Base-by-base conservation (phyloP, 345 rosid species). In the Salix purpurea region DNA sequence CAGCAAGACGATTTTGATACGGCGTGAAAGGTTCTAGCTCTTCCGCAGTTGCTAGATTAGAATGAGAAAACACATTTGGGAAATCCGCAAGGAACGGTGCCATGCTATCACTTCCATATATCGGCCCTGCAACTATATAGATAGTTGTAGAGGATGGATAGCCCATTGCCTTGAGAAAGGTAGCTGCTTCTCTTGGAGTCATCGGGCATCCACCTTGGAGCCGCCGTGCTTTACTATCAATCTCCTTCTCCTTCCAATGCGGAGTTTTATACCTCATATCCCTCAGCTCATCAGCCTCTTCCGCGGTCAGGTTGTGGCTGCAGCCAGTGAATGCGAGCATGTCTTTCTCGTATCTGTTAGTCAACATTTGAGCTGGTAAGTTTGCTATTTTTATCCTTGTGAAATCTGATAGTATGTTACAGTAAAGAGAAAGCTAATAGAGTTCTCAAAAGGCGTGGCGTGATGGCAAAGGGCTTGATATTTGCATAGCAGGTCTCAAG, bases 301-400 rank as follows among this genome's bases (percentile, higher is more conserved):
- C 82, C 24, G 73, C 76, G 0, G 98, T 91, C 50, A 96, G 95
- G 73, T 96, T 94, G 86, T 94, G 93, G 88, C 76, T 94, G 87
- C 99, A 96, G 74, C 99, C 99, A 4, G 98, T 96, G 87, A 96
- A 96, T 32, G 99, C 92, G 61, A 96, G 93, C 99, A 96, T 94
- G 80, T 96, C 99, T 84, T 96, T 94, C 93, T 96, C 99, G 56
- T 92, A 96, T 85, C 99, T 95, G 89, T 78, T 9, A 84, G 71
- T 67, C 76, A 73, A 68, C 32, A 34, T 26, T n/a, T 5, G 30
- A n/a, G 19, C 28, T 54, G 62, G 30, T 75, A 15, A 72, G 48
- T 39, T 12, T 6, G 44, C 37, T 70, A 28, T 70, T 62, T 26
- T 64, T 24, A 2, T 42, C 12, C 10, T 10, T 9, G 15, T 12